Evolutionary conservation across 2,329 filamentous ascomycete species (phyloP).

Genomic region (Lasiodiplodia citricola): DNA sequence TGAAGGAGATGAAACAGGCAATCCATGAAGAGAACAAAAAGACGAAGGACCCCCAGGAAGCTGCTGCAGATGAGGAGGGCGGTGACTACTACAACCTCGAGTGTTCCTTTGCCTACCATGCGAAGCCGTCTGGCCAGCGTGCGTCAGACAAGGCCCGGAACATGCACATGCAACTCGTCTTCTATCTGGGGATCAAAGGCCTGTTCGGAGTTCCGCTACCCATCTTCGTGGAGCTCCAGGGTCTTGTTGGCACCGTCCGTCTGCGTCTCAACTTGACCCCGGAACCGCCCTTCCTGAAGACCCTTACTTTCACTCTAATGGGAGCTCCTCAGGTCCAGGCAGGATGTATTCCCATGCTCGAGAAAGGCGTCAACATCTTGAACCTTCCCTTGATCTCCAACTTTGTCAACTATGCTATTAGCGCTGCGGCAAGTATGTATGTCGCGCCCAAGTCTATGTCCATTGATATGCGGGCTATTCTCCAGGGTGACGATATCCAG

Average conservation of each 20-base stretch:
- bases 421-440: slow-evolving; percentile 84
- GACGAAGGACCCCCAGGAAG: slow-evolving; percentile 82
- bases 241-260: slow-evolving; percentile 86
- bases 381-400: slow-evolving; percentile 93
- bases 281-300: slow-evolving; percentile 90
- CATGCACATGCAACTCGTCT: slow-evolving; percentile 96
- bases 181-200: slow-evolving; percentile 89
- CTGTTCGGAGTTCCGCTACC: slow-evolving; percentile 88
- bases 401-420: slow-evolving; percentile 95
- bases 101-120: slow-evolving; percentile 88
- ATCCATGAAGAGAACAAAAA: slow-evolving; percentile 80
- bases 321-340: slow-evolving; percentile 88
- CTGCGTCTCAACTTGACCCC: slow-evolving; percentile 84
- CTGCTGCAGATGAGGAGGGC: slow-evolving; percentile 86
- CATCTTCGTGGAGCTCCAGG: slow-evolving; percentile 87
- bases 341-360: slow-evolving; percentile 90
- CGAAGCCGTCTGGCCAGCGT: slow-evolving; percentile 72
- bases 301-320: slow-evolving; percentile 91
- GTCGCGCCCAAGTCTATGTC: slow-evolving; percentile 95
- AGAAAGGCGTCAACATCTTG: slow-evolving; percentile 86
- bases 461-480: slow-evolving; percentile 85
- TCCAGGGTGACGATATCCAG: slow-evolving; percentile 88
- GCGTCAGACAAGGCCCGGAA: slow-evolving; percentile 85
- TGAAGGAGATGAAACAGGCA: slow-evolving; percentile 79
- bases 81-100: slow-evolving; percentile 94